Base-by-base conservation (phyloP, 2,329 filamentous ascomycete species). In the Neopestalotiopsis clavispora region DNA sequence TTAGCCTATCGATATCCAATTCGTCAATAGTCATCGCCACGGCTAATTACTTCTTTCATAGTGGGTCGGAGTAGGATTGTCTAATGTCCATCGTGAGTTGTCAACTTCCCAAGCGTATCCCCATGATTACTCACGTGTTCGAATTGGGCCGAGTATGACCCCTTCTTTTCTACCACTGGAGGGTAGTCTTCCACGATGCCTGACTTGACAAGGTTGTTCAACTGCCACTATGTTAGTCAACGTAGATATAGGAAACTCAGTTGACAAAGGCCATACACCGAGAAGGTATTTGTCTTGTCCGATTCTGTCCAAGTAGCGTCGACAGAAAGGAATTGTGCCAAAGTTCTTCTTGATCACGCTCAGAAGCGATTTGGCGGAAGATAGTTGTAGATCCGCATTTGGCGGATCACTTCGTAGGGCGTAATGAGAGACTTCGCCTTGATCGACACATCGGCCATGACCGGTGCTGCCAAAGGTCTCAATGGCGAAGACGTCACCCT, bases 311-410 rank as follows among this genome's bases (percentile, higher is more conserved):
- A 98, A 85, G 79, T 97, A 98, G 74, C 95, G 90, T 72, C 95
- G 88, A 81, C 94, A 97, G 81, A 94, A 98, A 1, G 94, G 94
- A 74, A 98, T 82, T 1, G 94, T 97, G 73, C 94, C 94, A 80
- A 98, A 98, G 82, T 97, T 97, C 87, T 97, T 97, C 83, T 94
- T 96, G 80, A 98, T 98, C 40, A 94, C 91, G 75, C 88, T 96
- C 74, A 97, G 85, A 68, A 98, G 85, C 68, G 90, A 92, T 84
- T 95, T 96, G 69, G 95, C 95, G 59, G 94, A 97, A 59, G 91
- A 89, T 63, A 97, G 84, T 64, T 93, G 89, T 69, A 97, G 84
- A 69, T 92, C 89, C 6, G 93, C 90, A 77, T 94, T 93, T 63
- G 91, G 89, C 3, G 91, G 91, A 79, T 97, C 92, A 42, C 84